Percentiles rank a stretch among this genome's conserved stretches.
These are phyloP conservation scores for Fusarium sp. DNA, from an alignment of 2,329 filamentous ascomycete genomes.

Conservation along the genomic window DNA sequence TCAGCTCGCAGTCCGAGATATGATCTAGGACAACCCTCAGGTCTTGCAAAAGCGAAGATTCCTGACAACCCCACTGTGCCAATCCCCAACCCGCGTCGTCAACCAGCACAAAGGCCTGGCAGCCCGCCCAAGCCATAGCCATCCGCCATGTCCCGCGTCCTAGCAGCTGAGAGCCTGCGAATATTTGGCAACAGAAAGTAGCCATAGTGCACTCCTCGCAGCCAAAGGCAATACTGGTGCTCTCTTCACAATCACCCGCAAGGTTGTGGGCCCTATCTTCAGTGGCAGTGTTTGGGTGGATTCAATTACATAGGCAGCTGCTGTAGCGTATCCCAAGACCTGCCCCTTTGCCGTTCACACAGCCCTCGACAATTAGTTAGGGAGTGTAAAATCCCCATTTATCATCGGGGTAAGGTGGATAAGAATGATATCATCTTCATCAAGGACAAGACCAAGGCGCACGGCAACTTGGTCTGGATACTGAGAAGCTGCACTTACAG, in stretches of 20 bases:
- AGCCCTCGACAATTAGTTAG: no score
- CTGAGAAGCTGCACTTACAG: no score
- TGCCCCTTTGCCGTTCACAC: no score
- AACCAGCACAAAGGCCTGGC: neutral
- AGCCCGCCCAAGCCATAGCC: neutral
- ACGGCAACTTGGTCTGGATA: no score
- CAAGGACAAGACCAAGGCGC: no score
- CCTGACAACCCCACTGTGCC: neutral
- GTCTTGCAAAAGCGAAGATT: neutral
- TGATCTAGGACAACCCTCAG: neutral
- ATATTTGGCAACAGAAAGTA: slow-evolving; percentile 43
- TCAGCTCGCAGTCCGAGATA: neutral
- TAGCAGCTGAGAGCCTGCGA: no score
- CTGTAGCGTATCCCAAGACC: slow-evolving; percentile 27
- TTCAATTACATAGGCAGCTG: slow-evolving; percentile 7
- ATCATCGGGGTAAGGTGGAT: no score
- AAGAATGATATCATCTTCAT: no score
- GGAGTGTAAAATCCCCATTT: no score
- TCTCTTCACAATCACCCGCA: slow-evolving; percentile 52
- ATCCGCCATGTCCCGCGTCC: neutral
- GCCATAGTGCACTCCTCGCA: slow-evolving; percentile 72
- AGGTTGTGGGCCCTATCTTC: slow-evolving; percentile 55
- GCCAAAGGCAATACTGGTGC: slow-evolving; percentile 64
- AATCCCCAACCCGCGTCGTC: neutral
- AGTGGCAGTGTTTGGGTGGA: slow-evolving; percentile 44